Percentiles rank a stretch among this genome's conserved stretches.
Conservation (phyloP, 1,139 yeast species). For the Nakaseomyces sp. region DNA sequence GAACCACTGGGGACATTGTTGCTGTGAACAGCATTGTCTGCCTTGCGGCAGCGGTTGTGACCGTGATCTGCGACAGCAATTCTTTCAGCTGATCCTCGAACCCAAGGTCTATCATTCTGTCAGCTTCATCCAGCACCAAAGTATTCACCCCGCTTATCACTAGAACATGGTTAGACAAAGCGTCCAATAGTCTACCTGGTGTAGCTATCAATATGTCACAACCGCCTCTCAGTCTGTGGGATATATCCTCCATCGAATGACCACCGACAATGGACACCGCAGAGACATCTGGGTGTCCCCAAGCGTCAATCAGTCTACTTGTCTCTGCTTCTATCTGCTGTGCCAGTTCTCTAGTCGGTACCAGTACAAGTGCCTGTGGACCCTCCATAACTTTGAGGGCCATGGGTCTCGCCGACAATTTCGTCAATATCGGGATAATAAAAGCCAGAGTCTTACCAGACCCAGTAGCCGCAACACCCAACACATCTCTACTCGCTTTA, state of each 20-base stretch:
- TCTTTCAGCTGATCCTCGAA: constrained; percentile 71
- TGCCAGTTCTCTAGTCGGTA: constrained; percentile 92
- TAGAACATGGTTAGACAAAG: constrained; percentile 57
- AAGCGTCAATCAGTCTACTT: constrained; percentile 38
- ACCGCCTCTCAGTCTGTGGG: constrained; percentile 50
- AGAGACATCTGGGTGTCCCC: constrained; percentile 33
- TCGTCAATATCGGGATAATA: constrained; percentile 61
- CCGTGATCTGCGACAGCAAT: constrained; percentile 36
- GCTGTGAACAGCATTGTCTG: constrained; percentile 91
- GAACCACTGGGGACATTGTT: constrained; percentile 73
- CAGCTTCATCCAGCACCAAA: constrained; percentile 86
- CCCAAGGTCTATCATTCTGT: constrained; percentile 90
- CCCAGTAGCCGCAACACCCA: constrained; percentile 95
- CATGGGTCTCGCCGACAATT: constrained; percentile 33
- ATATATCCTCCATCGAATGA: constrained; percentile 70
- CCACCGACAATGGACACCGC: constrained; percentile 83
- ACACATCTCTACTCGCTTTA: constrained; percentile 46
- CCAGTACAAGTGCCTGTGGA: constrained; percentile 60
- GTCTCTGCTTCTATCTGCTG: constrained; percentile 72
- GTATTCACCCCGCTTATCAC: constrained; percentile 55
- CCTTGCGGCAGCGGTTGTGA: constrained; percentile 26
- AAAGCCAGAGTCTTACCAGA: constrained; percentile 90
- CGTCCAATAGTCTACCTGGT: constrained; percentile 82
- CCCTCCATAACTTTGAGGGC: constrained; percentile 43
- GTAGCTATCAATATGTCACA: constrained; percentile 86